A percentile compares a stretch with the other conserved stretches of the same genome.
These are phyloP conservation scores for Rhodamnia argentea DNA, from an alignment of 345 rosid genomes.

Conservation along the genomic window DNA sequence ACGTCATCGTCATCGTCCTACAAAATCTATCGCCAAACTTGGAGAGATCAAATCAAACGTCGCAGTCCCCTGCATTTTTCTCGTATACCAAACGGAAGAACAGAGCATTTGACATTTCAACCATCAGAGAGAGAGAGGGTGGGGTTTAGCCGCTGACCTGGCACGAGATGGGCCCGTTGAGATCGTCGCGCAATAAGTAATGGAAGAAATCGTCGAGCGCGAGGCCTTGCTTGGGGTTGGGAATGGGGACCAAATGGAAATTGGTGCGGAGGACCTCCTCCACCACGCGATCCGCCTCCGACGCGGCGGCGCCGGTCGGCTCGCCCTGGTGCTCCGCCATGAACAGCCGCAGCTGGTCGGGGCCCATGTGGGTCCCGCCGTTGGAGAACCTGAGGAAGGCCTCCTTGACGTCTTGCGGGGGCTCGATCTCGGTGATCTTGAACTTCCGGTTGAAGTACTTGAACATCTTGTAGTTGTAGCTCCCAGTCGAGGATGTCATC, in stretches of 20 bases:
- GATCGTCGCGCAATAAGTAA: constrained; percentile 34
- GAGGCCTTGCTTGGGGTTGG: constrained; percentile 29
- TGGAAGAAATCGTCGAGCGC: constrained; percentile 52
- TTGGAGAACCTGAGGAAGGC: constrained; percentile 35
- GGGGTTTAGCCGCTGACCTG: constrained; percentile 14
- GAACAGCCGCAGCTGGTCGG: constrained; percentile 48
- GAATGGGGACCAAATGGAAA: constrained; percentile 8
- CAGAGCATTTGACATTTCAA: neutral
- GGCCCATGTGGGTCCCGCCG: constrained; percentile 30
- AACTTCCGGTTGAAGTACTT: constrained; percentile 69
- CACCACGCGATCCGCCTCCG: constrained; percentile 49
- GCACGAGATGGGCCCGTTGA: constrained; percentile 31
- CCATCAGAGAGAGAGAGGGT: neutral
- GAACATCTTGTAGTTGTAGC: constrained; percentile 59
- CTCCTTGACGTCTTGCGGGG: constrained; percentile 59
- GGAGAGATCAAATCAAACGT: neutral
- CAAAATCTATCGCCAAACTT: neutral
- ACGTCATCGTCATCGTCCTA: neutral
- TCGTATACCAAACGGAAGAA: neutral
- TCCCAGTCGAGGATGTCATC: constrained; percentile 4
- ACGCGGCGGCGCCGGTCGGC: constrained; percentile 13
- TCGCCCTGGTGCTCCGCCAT: constrained; percentile 48
- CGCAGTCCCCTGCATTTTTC: neutral
- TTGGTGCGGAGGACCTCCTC: constrained; percentile 27
- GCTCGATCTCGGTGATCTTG: constrained; percentile 61